Base-by-base conservation (phyloP, 768 basidiomycete species). In the Kwoniella botswanensis region DNA sequence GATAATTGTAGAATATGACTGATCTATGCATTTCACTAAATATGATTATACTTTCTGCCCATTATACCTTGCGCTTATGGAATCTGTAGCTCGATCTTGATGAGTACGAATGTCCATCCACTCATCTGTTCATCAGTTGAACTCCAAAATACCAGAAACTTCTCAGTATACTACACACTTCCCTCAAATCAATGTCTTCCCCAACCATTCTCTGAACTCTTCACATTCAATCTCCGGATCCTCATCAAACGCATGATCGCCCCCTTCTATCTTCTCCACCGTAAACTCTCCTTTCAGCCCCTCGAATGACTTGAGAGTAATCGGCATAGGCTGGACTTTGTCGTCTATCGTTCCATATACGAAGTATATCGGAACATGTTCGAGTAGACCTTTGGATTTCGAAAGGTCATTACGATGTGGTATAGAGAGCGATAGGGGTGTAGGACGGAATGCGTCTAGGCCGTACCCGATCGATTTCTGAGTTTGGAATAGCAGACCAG, bases 241-340 rank as follows among this genome's bases (percentile, higher is more conserved):
- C 54, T 81, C 80, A 67, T 81, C 80, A 70, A 68, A 81, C 43
- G 68, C 75, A 74, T 81, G 80, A 58, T 73, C 76, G n/a, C 22
- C 67, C 12, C 75, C 73, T 46, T 76, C 70, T 17, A 44, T 12
- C n/a, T 24, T 64, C 44, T 76, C 78, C 17, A 75, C 71, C 5
- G 41, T 50, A 52, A 67, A 67, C 13, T 17, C 63, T 9, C 71
- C 73, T 15, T 65, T 61, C 11, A 53, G 54, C n/a, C 42, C 55
- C 35, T 68, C n/a, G 41, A 81, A 68, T 4, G 60, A 66, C 50
- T 68, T 71, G n/a, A 79, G 18, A 12, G 76, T 79, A 65, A 69
- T 73, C 2, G 75, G 75, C 63, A 77, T 70, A 50, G 76, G 78
- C 71, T 81, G 78, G 11, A 81, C 80, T 54, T 69, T 71, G 58